Base-by-base conservation (phyloP, 2,329 filamentous ascomycete species). In the Hypoxylon sp. region DNA sequence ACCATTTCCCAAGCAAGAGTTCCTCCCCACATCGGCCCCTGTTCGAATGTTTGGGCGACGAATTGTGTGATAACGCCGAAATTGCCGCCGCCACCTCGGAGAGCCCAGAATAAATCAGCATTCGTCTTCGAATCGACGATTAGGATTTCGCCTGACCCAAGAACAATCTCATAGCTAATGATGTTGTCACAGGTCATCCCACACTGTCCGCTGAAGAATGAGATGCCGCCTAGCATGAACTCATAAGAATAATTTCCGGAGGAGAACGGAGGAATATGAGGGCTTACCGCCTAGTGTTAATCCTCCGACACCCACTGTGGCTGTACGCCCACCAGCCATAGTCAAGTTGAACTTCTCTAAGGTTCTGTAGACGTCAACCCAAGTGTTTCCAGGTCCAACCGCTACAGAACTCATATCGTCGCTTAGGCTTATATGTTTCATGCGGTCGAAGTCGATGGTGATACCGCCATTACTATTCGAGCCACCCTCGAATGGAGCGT, bases 231-330 rank as follows among this genome's bases (percentile, higher is more conserved):
- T 29, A 24, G 8, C 37, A 57, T 47, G 13, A 17, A 44, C 39
- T 22, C 8, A n/a, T 63, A n/a, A 55, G 44, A n/a, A 35, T 31
- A 33, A 17, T 24, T 6, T 9, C 3, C 17, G n/a, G 9, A n/a
- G 8, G 10, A 24, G 42, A 6, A 8, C 22, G 2, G 1, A 35
- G 13, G 19, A n/a, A 26, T 10, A 26, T 26, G 26, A n/a, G 37
- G 42, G 58, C 66, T 1, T 65, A 65, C 68, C 72, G 14, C 81
- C 80, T 1, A 82, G 72, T 14, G 80, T 56, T 35, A 82, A 75
- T 2, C 82, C 82, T 3, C 78, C 76, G 19, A 83, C 81, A 13
- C 81, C 81, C 19, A 83, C 79, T 1, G 72, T 72, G 1, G 77
- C 74, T 31, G 79, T 72, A 42, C 82, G 76, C 3, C 80, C 81